Conservation (phyloP, 352 stramenopile species). For the Phytophthora sojae region DNA sequence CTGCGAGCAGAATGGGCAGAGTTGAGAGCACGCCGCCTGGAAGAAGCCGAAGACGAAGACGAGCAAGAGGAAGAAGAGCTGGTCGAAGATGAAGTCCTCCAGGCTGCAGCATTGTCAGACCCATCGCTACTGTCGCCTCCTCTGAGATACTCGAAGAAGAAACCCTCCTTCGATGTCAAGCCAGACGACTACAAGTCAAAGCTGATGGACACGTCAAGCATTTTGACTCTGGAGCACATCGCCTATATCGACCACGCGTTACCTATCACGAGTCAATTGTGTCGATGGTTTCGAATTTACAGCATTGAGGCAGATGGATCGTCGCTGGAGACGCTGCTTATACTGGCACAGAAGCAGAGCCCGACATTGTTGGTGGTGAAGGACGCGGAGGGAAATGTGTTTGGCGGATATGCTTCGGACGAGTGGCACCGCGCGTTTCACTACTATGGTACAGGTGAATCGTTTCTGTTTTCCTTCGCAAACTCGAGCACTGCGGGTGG, state of each 20-base stretch:
- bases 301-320: slow-evolving; percentile 80
- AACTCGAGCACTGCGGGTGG: slow-evolving; percentile 36
- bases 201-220: slow-evolving; percentile 73
- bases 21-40: slow-evolving; percentile 43
- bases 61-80: slow-evolving; percentile 30
- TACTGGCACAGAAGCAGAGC: slow-evolving; percentile 70
- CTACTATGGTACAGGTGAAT: slow-evolving; percentile 91
- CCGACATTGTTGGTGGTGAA: slow-evolving; percentile 87
- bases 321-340: slow-evolving; percentile 78
- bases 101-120: slow-evolving; percentile 27
- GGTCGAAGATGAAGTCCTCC: slow-evolving; percentile 39
- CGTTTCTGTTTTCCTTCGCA: slow-evolving; percentile 90
- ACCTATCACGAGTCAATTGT: slow-evolving; percentile 82
- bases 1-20: slow-evolving; percentile 71
- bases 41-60: slow-evolving; percentile 34
- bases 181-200: slow-evolving; percentile 80
- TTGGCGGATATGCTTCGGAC: slow-evolving; percentile 85
- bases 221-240: slow-evolving; percentile 77
- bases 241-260: slow-evolving; percentile 75
- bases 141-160: slow-evolving; percentile 47
- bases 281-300: slow-evolving; percentile 85
- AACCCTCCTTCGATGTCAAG: slow-evolving; percentile 63
- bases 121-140: slow-evolving; percentile 27
- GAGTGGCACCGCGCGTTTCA: slow-evolving; percentile 81
- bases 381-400: slow-evolving; percentile 76